Conservation (phyloP, 352 stramenopile species). For the Pythium dissotocum region DNA sequence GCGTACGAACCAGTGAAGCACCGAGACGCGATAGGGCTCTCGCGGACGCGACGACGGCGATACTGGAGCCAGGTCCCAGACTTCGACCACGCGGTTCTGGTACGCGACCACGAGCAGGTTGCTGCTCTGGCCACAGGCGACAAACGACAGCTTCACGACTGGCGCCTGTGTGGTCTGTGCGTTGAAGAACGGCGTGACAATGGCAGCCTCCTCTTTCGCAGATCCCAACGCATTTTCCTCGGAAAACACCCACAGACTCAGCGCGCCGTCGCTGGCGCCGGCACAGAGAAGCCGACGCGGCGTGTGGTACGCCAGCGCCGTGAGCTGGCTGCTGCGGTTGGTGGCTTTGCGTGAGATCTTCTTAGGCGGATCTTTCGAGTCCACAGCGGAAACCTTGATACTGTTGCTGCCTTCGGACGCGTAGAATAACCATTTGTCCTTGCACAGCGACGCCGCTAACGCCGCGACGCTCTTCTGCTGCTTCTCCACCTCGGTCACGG, state of each 20-base stretch:
- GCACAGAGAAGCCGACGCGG: slow-evolving; percentile 49
- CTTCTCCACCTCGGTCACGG: slow-evolving; percentile 65
- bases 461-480: slow-evolving; percentile 57
- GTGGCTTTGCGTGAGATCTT: slow-evolving; percentile 75
- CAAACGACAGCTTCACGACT: slow-evolving; percentile 49
- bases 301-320: slow-evolving; percentile 59
- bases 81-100: slow-evolving; percentile 57
- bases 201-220: slow-evolving; percentile 36
- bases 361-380: slow-evolving; percentile 50
- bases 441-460: slow-evolving; percentile 55
- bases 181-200: slow-evolving; percentile 35
- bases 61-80: slow-evolving; percentile 38
- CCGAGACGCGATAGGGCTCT: slow-evolving; percentile 36
- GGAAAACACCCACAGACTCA: slow-evolving; percentile 63
- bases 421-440: slow-evolving; percentile 73
- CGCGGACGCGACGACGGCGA: slow-evolving; percentile 11
- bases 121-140: slow-evolving; percentile 15
- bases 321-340: slow-evolving; percentile 55
- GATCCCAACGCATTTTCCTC: slow-evolving; percentile 39
- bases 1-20: slow-evolving; percentile 33
- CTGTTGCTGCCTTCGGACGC: slow-evolving; percentile 71
- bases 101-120: slow-evolving; percentile 49
- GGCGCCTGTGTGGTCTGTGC: slow-evolving; percentile 41
- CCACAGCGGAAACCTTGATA: slow-evolving; percentile 52
- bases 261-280: slow-evolving; percentile 61